These are phyloP conservation scores for Diplodia corticola DNA, from an alignment of 2,329 filamentous ascomycete genomes.

Conservation along the genomic window DNA sequence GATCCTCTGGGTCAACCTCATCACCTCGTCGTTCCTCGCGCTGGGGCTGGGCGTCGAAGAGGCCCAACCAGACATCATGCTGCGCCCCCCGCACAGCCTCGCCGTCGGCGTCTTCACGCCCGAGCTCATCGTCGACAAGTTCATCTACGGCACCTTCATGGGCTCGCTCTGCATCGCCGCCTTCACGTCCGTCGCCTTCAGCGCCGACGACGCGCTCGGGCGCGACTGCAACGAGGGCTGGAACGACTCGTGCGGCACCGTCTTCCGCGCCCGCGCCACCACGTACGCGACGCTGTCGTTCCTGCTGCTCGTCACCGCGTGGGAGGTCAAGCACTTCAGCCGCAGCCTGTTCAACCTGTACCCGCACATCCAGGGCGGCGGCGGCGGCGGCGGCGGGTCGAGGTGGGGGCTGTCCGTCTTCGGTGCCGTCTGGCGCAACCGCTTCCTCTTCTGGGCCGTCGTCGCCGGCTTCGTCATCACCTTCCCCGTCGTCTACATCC, in stretches of 20 bases:
- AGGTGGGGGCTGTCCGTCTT: constrained; percentile 38
- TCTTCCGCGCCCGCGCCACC: constrained; percentile 48
- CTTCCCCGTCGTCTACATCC: constrained; percentile 50
- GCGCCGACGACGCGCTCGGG: constrained; percentile 45
- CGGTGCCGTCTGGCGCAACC: constrained; percentile 42
- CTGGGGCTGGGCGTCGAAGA: constrained; percentile 51
- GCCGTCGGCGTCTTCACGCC: constrained; percentile 47
- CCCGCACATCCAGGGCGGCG: constrained; percentile 31
- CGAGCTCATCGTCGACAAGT: constrained; percentile 50
- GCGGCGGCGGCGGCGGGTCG: constrained; percentile 9
- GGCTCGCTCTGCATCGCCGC: constrained; percentile 46
- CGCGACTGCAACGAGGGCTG: constrained; percentile 47
- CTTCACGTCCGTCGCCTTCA: constrained; percentile 49
- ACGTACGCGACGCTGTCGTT: constrained; percentile 49
- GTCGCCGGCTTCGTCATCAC: constrained; percentile 43
- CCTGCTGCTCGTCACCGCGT: constrained; percentile 48
- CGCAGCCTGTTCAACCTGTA: constrained; percentile 49
- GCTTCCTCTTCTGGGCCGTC: constrained; percentile 48
- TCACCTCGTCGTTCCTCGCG: constrained; percentile 50
- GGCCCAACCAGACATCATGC: constrained; percentile 49
- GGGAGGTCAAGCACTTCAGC: constrained; percentile 50
- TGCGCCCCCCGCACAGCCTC: constrained; percentile 46
- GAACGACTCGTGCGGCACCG: constrained; percentile 44
- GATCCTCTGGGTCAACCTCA: constrained; percentile 51
- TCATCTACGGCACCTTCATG: constrained; percentile 51